phyloP scores from a whole-genome alignment of 768 basidiomycete genomes.

The Naganishia onofrii region DNA sequence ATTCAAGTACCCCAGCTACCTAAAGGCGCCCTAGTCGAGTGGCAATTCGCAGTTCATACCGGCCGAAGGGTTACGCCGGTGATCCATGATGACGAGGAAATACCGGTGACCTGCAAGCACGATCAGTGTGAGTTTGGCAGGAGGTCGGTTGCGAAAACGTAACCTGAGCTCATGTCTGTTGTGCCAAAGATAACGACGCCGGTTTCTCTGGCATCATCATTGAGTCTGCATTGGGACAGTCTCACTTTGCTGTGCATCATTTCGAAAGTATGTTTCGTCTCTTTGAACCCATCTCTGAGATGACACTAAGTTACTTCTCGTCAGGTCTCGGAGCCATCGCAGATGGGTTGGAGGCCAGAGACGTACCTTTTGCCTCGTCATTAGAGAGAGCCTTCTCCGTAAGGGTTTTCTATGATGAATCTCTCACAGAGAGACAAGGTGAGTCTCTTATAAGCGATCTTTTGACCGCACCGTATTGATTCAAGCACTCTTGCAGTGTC shows the following conservation, averaged over 20 bases:
- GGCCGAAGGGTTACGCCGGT: constrained; percentile 33
- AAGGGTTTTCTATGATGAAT: constrained; percentile 10
- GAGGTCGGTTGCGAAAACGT: neutral
- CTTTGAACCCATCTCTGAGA: neutral
- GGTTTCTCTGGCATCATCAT: neutral
- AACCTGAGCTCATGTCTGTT: neutral
- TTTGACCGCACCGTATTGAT: neutral
- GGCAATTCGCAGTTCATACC: constrained; percentile 53
- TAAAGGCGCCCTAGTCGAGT: constrained; percentile 53
- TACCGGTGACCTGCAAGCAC: neutral
- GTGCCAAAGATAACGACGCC: neutral
- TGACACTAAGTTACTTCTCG: neutral
- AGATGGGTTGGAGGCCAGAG: constrained; percentile 7
- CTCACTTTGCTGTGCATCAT: constrained; percentile 24
- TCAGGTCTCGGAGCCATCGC: constrained; percentile 4
- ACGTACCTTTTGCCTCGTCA: constrained; percentile 2
- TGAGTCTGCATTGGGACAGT: constrained; percentile 12
- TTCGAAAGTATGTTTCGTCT: constrained; percentile 6
- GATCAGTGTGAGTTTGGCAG: constrained; percentile 2
- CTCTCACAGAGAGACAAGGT: constrained; percentile 1
- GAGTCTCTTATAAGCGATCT: neutral
- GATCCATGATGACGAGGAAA: constrained; percentile 20
- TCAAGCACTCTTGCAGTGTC: neutral
- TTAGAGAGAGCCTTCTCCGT: constrained; percentile 10
- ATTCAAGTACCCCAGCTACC: constrained; percentile 51